Evolutionary conservation across 2,329 filamentous ascomycete genomes (phyloP), one percentile per base, ranked within the genome.

Genomic region (Fusarium liriodendri): DNA sequence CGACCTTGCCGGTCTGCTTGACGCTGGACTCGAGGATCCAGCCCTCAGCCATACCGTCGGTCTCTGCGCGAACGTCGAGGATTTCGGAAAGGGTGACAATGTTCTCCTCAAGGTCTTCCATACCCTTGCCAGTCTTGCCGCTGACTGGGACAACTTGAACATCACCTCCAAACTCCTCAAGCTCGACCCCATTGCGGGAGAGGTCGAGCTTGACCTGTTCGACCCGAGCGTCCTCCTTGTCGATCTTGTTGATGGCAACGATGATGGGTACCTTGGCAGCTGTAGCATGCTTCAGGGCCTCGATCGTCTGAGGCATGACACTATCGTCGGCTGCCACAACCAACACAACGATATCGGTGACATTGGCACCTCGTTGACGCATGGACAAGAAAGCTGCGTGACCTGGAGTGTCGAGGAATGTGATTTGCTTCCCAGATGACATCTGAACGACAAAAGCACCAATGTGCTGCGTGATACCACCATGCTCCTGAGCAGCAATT

Each of bases 381-480:
- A 99, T 99, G 42, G 93, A 94, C 75, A 98, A 85, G 83, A 99
- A 99, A 1, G 97, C 97, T 32, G 96, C 95, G 84, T 99, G 97
- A 1, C 97, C 97, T 2, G 97, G 97, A 0, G 97, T 99, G 80
- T 99, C 97, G 32, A 99, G 88, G 85, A 99, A 99, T 0, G 97
- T 99, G 76, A 99, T 98, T 40, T 91, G 90, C 82, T 96, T 97
- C 50, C 95, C 95, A 6, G 91, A 92, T 6, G 94, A 92, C 87
- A 99, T 91, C 20, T 90, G 90, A 2, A 99, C 97, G 8, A 95
- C 95, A 85, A 99, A 99, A 18, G 97, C 97, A 82, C 97, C 97
- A 75, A 99, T 99, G 80, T 99, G 97, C 82, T 99, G 97, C 0
- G 97, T 99, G 80, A 99, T 99, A 38, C 97, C 97, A 72, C 97